Conservation (phyloP, 2,329 filamentous ascomycete species). For the Fusarium coicis region DNA sequence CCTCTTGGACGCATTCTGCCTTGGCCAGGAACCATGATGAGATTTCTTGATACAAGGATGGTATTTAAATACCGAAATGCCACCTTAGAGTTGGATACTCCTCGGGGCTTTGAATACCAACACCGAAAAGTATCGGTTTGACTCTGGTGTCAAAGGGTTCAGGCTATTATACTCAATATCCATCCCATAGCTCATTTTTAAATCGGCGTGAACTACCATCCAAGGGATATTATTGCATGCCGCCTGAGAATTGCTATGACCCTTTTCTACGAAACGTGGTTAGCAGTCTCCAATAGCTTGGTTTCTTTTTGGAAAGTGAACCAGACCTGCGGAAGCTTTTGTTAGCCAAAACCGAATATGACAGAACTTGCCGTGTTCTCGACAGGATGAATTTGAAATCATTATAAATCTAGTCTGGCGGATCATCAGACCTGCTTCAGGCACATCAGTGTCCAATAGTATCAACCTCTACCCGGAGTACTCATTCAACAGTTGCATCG, state of each 20-base stretch:
- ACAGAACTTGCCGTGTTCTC: background rate
- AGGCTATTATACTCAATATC: no score
- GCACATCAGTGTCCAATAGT: background rate
- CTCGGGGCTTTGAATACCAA: background rate
- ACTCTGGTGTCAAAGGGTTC: fast-evolving
- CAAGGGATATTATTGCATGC: background rate
- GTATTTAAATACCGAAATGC: background rate
- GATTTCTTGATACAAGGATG: background rate
- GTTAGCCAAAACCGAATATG: fast-evolving
- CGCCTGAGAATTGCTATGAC: background rate
- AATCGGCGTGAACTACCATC: background rate
- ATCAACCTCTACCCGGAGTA: background rate
- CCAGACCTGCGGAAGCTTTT: background rate
- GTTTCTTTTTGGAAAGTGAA: background rate
- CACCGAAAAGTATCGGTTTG: background rate
- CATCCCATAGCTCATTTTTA: background rate
- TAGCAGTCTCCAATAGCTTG: background rate
- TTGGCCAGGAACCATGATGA: fast-evolving
- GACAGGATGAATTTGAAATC: no score
- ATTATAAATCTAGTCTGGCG: background rate
- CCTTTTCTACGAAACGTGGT: background rate
- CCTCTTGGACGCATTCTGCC: background rate
- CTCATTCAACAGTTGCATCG: no score
- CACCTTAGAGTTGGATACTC: fast-evolving
- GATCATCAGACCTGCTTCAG: background rate